Conservation (phyloP, 2,329 filamentous ascomycete genomes). For the Amylocarpus encephaloides region DNA sequence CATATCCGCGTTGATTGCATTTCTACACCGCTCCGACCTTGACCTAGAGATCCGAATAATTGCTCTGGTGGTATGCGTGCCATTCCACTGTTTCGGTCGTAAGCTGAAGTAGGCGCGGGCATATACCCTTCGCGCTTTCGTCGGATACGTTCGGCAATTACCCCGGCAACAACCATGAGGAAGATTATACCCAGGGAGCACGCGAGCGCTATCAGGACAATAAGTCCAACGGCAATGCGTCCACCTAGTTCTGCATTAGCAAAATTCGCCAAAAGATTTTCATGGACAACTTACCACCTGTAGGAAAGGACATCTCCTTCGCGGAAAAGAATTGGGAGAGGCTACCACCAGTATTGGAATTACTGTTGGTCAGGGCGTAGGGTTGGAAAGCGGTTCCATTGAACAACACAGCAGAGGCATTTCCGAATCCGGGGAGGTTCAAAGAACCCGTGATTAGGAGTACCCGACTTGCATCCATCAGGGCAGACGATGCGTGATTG, state of each 20-base stretch:
- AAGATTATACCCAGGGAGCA: conserved; percentile 74
- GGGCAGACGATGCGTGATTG: conserved; percentile 56
- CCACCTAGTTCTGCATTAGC: conserved; percentile 34
- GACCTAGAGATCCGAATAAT: conserved; percentile 32
- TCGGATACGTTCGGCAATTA: conserved; percentile 68
- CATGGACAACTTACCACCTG: conserved; percentile 44
- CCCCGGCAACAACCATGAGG: conserved; percentile 67
- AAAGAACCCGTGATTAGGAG: conserved; percentile 84
- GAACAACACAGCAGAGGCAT: conserved; percentile 79
- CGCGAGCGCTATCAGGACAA: conserved; percentile 74
- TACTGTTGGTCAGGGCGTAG: conserved; percentile 70
- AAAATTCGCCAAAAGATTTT: neutral
- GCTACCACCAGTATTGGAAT: conserved; percentile 60
- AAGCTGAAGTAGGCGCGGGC: conserved; percentile 65
- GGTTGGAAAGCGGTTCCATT: conserved; percentile 75
- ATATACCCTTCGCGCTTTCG: conserved; percentile 74
- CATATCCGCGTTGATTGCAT: conserved; percentile 28
- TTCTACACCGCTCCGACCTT: conserved; percentile 25
- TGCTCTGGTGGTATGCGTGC: conserved; percentile 55
- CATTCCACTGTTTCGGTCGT: conserved; percentile 53
- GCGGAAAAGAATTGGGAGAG: conserved; percentile 80
- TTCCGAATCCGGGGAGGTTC: conserved; percentile 67
- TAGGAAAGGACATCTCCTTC: conserved; percentile 67
- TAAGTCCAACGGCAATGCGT: conserved; percentile 64
- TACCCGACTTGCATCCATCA: conserved; percentile 61